Evolutionary conservation across 108 stramenopile genomes (phyloP).

Genomic region (Cyclostephanos tholiformis): DNA sequence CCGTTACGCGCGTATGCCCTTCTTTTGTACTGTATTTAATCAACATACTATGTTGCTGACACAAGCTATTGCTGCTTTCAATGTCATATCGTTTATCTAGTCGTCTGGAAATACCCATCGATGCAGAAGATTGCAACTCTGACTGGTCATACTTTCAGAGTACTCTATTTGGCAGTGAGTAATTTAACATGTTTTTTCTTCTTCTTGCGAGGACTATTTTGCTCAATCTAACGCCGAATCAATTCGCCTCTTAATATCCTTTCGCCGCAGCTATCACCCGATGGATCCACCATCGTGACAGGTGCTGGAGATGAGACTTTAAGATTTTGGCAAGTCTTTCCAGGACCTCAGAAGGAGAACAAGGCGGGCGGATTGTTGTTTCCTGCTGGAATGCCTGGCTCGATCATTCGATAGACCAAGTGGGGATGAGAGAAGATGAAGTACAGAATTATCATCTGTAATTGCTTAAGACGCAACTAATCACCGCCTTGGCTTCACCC

Average conservation of each 20-base stretch:
- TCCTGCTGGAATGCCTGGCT: conserved; percentile 76
- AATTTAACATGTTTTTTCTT: not conserved
- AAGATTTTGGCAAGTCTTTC: conserved; percentile 99
- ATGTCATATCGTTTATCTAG: conserved; percentile 37
- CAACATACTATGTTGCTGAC: not conserved
- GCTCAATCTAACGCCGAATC: not conserved
- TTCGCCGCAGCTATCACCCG: conserved; percentile 66
- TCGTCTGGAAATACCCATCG: conserved; percentile 81
- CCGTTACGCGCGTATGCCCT: not conserved
- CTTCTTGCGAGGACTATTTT: not conserved
- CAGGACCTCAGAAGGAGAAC: conserved; percentile 85
- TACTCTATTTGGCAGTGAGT: conserved; percentile 92
- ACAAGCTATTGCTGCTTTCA: not conserved
- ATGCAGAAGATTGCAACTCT: conserved; percentile 96
- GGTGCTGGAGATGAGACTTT: conserved; percentile 99
- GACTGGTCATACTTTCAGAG: conserved; percentile 96
- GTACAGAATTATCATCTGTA: too few relatives aligned
- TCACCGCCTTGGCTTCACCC: too few relatives aligned
- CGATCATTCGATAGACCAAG: conserved; percentile 71
- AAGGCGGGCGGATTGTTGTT: conserved; percentile 81
- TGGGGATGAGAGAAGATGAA: not conserved
- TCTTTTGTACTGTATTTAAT: not conserved
- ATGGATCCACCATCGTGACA: conserved; percentile 97
- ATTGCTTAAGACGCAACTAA: too few relatives aligned
- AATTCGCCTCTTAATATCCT: not conserved